Evolutionary conservation across 2,329 filamentous ascomycete species (phyloP).

Genomic region (Colletotrichum camelliae): DNA sequence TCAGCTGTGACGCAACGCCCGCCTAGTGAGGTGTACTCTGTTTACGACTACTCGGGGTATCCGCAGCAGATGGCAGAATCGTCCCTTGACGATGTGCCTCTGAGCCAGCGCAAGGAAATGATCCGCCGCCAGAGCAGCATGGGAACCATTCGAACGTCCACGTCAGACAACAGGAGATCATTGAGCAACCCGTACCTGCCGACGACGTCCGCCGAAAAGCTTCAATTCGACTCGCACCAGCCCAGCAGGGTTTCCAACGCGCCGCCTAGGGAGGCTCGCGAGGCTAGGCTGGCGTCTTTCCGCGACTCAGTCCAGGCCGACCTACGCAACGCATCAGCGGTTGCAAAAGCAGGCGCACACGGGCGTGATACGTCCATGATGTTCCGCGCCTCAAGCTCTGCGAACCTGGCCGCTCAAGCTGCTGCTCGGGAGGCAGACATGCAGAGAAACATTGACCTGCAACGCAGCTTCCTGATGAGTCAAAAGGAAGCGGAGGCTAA

Average conservation of each 20-base stretch:
- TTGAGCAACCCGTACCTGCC: background rate
- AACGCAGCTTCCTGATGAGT: slow-evolving; percentile 60
- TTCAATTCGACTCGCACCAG: slow-evolving; percentile 60
- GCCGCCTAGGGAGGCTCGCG: slow-evolving; percentile 50
- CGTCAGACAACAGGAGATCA: background rate
- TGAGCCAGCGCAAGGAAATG: slow-evolving; percentile 70
- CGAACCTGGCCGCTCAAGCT: slow-evolving; percentile 22
- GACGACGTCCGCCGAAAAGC: slow-evolving; percentile 32
- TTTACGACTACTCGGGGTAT: slow-evolving; percentile 41
- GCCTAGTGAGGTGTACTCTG: slow-evolving; percentile 47
- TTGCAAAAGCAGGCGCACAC: slow-evolving; percentile 28
- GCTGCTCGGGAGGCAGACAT: slow-evolving; percentile 44
- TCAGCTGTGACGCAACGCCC: slow-evolving; percentile 26
- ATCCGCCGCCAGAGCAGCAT: slow-evolving; percentile 57
- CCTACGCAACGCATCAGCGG: slow-evolving; percentile 49
- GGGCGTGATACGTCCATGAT: slow-evolving; percentile 45
- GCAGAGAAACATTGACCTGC: slow-evolving; percentile 56
- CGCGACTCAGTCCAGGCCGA: slow-evolving; percentile 70
- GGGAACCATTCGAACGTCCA: slow-evolving; percentile 31
- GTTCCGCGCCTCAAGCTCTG: slow-evolving; percentile 31
- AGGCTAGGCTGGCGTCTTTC: slow-evolving; percentile 70
- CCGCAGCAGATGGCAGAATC: background rate
- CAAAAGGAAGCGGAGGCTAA: slow-evolving; percentile 69
- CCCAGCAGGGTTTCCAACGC: slow-evolving; percentile 52
- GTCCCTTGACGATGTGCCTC: slow-evolving; percentile 69